phyloP scores from a whole-genome alignment of 768 basidiomycete genomes.

The Clathrus columnatus region DNA sequence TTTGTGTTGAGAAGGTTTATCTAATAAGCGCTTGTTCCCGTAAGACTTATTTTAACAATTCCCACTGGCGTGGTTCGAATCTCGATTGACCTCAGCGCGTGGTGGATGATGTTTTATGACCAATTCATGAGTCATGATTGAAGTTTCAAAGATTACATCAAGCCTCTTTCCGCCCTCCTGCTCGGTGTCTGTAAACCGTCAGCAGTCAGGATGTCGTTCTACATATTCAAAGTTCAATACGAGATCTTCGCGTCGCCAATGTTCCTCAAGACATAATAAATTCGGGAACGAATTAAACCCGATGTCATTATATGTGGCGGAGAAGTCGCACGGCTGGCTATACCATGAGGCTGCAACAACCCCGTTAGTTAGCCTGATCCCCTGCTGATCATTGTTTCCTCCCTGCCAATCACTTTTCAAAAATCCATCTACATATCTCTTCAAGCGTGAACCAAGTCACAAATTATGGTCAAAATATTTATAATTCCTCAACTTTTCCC shows the following conservation, averaged over 20 bases:
- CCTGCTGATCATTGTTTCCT: neutral
- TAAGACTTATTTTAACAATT: neutral
- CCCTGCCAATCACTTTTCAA: neutral
- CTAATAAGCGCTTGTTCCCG: neutral
- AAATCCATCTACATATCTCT: neutral
- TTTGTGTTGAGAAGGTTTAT: neutral
- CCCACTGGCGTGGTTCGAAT: neutral
- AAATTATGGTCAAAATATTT: too few species aligned
- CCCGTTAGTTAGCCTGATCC: neutral
- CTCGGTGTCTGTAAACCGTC: too few species aligned
- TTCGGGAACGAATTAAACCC: neutral
- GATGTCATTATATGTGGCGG: neutral
- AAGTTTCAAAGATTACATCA: neutral
- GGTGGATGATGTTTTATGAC: too few species aligned
- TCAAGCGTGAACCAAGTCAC: neutral
- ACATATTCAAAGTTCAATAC: neutral
- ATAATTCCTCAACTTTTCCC: too few species aligned
- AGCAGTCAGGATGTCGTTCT: neutral
- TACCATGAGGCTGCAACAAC: neutral
- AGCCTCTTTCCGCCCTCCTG: too few species aligned
- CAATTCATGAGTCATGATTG: too few species aligned
- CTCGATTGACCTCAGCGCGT: neutral
- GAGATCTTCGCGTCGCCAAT: too few species aligned
- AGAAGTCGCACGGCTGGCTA: neutral
- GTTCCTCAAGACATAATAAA: neutral